Evolutionary conservation across 805 yeast species (phyloP).

Genomic region (Scheffersomyces lignosus): DNA sequence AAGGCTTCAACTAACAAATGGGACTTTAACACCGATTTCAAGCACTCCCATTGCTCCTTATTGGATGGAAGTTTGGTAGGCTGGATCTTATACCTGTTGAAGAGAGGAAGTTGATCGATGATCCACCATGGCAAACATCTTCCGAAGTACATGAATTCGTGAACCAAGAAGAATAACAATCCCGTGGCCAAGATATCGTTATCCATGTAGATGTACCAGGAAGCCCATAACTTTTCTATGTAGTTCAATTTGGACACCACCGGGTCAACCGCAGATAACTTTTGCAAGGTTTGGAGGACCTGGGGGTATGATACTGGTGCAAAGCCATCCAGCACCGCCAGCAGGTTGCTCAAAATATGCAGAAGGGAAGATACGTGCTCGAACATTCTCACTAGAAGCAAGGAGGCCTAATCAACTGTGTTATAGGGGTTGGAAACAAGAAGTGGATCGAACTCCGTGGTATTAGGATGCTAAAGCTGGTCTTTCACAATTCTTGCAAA

Average conservation of each 20-base stretch:
- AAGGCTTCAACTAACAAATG: slow-evolving; percentile 60
- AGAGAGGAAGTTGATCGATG: slow-evolving; percentile 53
- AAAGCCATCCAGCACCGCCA: background rate
- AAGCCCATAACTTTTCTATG: slow-evolving; percentile 52
- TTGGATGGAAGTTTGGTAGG: slow-evolving; percentile 51
- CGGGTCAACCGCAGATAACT: background rate
- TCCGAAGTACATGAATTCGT: slow-evolving; percentile 58
- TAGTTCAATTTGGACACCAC: slow-evolving; percentile 24
- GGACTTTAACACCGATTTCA: slow-evolving; percentile 55
- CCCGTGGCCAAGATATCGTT: slow-evolving; percentile 62
- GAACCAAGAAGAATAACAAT: slow-evolving; percentile 51
- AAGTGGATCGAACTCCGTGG: too few relatives aligned
- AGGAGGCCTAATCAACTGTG: too few relatives aligned
- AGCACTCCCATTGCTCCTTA: slow-evolving; percentile 62
- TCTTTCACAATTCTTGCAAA: too few relatives aligned
- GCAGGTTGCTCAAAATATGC: slow-evolving; percentile 3
- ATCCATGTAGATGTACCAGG: slow-evolving; percentile 54
- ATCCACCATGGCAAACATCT: slow-evolving; percentile 61
- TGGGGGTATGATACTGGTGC: background rate
- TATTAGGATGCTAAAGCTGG: too few relatives aligned
- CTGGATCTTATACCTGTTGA: slow-evolving; percentile 54
- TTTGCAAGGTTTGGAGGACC: background rate
- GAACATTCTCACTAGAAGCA: too few relatives aligned
- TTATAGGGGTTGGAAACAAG: too few relatives aligned
- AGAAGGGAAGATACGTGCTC: slow-evolving; percentile 11